Evolutionary conservation across 116 monocot genomes (phyloP), one percentile per base, ranked within the genome.

Genomic region (Papilionanthe hybrid): DNA sequence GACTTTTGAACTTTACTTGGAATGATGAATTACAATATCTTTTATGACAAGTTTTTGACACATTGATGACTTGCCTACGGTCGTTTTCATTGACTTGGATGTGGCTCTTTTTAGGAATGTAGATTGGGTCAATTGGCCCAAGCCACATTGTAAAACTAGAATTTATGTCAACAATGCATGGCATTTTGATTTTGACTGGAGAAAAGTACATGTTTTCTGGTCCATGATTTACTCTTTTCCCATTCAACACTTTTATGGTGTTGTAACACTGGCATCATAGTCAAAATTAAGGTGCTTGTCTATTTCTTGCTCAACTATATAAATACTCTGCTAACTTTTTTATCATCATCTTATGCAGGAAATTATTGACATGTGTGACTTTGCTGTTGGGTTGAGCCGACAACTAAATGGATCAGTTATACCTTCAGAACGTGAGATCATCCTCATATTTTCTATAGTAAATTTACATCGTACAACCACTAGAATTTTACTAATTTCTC

Each of bases 331-430:
- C 11, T 27, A 9, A 73, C 73, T 73, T n/a, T 42, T 27, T 76
- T 55, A 55, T 55, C 15, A 69, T 65, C 65, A 15, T 66, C 47
- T 48, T 83, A 53, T 53, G 44, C 85, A 96, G 96, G 96, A 96
- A 89, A 89, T 96, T 65, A 94, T 96, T 82, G 96, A 96, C 80
- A 96, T 96, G 94, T 96, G 96, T 84, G 96, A 96, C 72, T 96
- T 86, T 88, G 92, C 94, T 81, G 94, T 96, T 84, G 96, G 96
- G 32, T 88, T 96, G 78, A 93, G 94, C 75, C 92, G 96, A 9
- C 96, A 96, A 76, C 79, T 96, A 77, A 93, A 89, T 90, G 96
- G 96, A 85, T 94, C 86, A 71, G 81, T 94, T 75, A 94, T 96
- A 83, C 94, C 96, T 78, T 96, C 96, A 73, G 96, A 96, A 87